Evolutionary conservation across 2,329 filamentous ascomycete species (phyloP).

Genomic region (Zalaria sp.): DNA sequence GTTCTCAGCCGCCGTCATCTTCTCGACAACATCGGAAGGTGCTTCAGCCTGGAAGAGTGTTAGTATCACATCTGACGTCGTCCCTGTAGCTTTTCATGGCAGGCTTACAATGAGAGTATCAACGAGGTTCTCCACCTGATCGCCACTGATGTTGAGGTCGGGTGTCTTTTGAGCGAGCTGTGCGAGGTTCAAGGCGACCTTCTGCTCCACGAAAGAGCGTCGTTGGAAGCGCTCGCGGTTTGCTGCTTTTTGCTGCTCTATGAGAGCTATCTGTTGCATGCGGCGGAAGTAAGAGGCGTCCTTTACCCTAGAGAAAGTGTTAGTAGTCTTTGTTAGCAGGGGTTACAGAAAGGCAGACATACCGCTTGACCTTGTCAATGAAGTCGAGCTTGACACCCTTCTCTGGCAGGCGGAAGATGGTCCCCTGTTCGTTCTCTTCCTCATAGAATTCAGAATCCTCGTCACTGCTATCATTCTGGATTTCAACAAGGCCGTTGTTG

Average conservation of each 20-base stretch:
- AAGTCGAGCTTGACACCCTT: slow-evolving; percentile 40
- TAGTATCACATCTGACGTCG: slow-evolving; percentile 13
- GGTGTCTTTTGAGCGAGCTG: slow-evolving; percentile 39
- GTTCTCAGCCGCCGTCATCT: slow-evolving; percentile 19
- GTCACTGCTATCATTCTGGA: slow-evolving; percentile 27
- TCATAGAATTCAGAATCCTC: slow-evolving; percentile 32
- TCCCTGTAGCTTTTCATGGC: neutral
- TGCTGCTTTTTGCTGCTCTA: slow-evolving; percentile 9
- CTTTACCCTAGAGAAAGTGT: neutral
- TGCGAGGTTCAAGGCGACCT: slow-evolving; percentile 50
- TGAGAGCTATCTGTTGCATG: neutral
- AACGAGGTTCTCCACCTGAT: slow-evolving; percentile 37
- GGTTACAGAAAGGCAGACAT: slow-evolving; percentile 5
- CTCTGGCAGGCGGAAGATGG: slow-evolving; percentile 29
- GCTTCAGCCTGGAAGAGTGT: slow-evolving; percentile 25
- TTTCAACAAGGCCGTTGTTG: slow-evolving; percentile 34
- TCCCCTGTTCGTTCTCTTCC: slow-evolving; percentile 21
- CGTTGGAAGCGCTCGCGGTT: slow-evolving; percentile 21
- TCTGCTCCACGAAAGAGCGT: slow-evolving; percentile 46
- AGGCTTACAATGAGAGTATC: slow-evolving; percentile 48
- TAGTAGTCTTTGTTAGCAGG: neutral
- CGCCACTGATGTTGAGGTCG: slow-evolving; percentile 32
- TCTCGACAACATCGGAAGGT: slow-evolving; percentile 23
- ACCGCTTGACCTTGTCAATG: slow-evolving; percentile 46
- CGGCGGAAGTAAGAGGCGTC: slow-evolving; percentile 2